Conservation (phyloP, 805 yeast species). For the Cyberlindnera misumaiensis region DNA sequence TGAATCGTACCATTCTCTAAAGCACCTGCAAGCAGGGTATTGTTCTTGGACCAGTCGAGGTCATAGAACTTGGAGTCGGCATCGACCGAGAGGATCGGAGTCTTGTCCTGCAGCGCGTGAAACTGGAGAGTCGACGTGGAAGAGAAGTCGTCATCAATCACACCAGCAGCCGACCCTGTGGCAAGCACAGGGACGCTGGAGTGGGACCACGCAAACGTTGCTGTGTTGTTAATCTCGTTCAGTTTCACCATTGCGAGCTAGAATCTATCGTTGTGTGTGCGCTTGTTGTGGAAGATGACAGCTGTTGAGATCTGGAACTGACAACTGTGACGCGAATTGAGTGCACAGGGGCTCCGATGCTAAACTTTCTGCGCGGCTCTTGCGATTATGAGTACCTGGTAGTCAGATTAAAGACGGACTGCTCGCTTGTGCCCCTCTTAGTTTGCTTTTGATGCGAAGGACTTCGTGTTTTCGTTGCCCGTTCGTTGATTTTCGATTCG, state of each 20-base stretch:
- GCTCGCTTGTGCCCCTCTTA: too few species aligned
- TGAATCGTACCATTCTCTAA: slow-evolving; percentile 76
- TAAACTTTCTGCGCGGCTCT: too few species aligned
- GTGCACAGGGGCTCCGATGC: too few species aligned
- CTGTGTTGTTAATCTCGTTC: slow-evolving; percentile 75
- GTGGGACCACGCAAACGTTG: slow-evolving; percentile 95
- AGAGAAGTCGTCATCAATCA: slow-evolving; percentile 82
- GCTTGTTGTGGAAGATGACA: neutral
- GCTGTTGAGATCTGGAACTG: slow-evolving; percentile 1
- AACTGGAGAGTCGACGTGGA: slow-evolving; percentile 72
- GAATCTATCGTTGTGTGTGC: neutral
- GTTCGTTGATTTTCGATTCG: too few species aligned
- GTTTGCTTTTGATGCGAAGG: too few species aligned
- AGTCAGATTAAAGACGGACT: too few species aligned
- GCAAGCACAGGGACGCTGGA: slow-evolving; percentile 69
- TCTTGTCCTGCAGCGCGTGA: slow-evolving; percentile 49
- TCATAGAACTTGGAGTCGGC: slow-evolving; percentile 66
- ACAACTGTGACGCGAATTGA: neutral
- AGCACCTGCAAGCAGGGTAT: slow-evolving; percentile 76
- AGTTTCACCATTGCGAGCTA: slow-evolving; percentile 56
- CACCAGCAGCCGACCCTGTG: slow-evolving; percentile 94
- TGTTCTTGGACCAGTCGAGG: slow-evolving; percentile 73
- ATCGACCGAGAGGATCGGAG: slow-evolving; percentile 38
- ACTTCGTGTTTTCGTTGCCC: too few species aligned
- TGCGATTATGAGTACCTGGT: too few species aligned